Conservation (phyloP, 148 eudicot genomes). For the Limonium bicolor region DNA sequence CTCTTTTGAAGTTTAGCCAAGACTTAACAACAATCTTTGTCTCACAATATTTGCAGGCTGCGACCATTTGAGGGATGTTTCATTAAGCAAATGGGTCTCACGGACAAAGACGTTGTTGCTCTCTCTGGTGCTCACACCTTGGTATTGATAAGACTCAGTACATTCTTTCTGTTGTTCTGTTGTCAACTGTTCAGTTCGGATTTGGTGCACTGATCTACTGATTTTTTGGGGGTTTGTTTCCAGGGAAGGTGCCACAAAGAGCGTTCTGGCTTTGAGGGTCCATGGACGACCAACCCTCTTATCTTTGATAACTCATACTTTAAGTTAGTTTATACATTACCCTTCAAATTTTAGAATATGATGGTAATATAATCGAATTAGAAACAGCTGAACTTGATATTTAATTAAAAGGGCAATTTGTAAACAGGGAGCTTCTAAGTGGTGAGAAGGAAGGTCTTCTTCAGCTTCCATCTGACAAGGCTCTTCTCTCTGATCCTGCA, state of each 20-base stretch:
- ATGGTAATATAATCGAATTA: no score
- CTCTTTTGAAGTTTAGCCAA: no score
- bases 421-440: constrained; percentile 43
- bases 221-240: background rate
- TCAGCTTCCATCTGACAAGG: constrained; percentile 57
- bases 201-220: no score
- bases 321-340: constrained; percentile 10
- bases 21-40: no score
- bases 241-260: constrained; percentile 67
- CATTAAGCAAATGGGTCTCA: constrained; percentile 43
- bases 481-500: constrained; percentile 43
- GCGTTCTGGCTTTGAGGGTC: constrained; percentile 46
- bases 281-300: constrained; percentile 51
- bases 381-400: no score
- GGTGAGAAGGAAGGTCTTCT: constrained; percentile 59
- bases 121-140: constrained; percentile 53
- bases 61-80: constrained; percentile 46
- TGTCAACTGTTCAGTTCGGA: no score
- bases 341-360: no score
- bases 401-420: no score
- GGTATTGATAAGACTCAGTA: constrained; percentile 18
- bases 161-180: no score
- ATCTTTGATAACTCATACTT: constrained; percentile 50
- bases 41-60: no score
- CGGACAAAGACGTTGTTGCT: constrained; percentile 47